Base-by-base conservation (phyloP, 2,329 filamentous ascomycete genomes). In the Talaromyces sp. region DNA sequence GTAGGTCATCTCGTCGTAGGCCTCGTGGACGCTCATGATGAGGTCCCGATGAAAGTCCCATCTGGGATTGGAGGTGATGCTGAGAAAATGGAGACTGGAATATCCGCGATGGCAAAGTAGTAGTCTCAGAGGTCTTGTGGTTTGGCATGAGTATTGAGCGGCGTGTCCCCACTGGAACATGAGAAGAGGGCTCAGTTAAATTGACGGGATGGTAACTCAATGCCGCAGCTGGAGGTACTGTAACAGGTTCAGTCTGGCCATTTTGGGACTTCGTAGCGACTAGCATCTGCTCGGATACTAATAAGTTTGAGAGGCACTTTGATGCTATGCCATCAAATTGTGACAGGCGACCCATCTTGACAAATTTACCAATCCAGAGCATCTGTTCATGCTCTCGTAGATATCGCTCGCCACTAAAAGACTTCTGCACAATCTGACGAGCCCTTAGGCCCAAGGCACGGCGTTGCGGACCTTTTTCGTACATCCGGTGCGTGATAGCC, bases 331-430 rank as follows among this genome's bases (percentile, higher is more conserved):
- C n/a, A n/a, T n/a, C n/a, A n/a, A n/a, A n/a, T n/a, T n/a, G n/a
- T n/a, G n/a, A n/a, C n/a, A n/a, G n/a, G n/a, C n/a, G n/a, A n/a
- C n/a, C n/a, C 37, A 66, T 58, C 49, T 70, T 73, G 9, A 62
- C 60, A 3, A 67, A 64, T 57, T 75, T 75, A 46, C 72, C 72
- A 33, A 76, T 70, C 80, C 81, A 83, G 52, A 82, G 78, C 79
- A 80, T 82, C 61, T 86, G 83, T 63, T 85, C 83, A 65, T 85
- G 82, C 64, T 85, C 83, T 33, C 84, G 78, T 20, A 85, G 76
- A 63, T 85, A 86, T 0, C 82, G 76, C 39, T 84, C 80, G 2
- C 82, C 82, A 45, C 79, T 79, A 66, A 86, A 86, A 11, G 77
- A 81, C 58, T 82, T 82, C 49, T 83, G 79, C 3, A 86, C 83